These are phyloP conservation scores for Periconia sp. DNA, from an alignment of 2,329 filamentous ascomycete species.

Conservation along the genomic window DNA sequence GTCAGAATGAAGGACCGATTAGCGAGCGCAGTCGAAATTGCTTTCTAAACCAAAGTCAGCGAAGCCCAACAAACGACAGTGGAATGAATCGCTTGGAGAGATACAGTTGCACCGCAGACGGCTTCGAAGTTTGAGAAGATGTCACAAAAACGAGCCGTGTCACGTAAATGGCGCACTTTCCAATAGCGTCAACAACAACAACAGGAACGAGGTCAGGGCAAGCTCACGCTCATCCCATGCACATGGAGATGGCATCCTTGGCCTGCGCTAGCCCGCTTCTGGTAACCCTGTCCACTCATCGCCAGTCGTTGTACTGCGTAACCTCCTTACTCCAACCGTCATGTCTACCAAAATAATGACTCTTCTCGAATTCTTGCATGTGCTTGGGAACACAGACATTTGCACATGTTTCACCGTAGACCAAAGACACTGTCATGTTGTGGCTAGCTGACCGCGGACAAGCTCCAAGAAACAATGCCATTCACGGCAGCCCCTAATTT, in stretches of 20 bases:
- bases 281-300: not conserved
- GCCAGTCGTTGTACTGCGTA: not conserved
- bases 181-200: not conserved
- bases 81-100: not conserved
- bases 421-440: too few species aligned
- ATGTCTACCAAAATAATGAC: too few species aligned
- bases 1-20: too few species aligned
- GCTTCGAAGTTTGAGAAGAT: not conserved
- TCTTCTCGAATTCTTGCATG: too few species aligned
- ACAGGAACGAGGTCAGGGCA: not conserved
- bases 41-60: not conserved
- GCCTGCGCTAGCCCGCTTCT: not conserved
- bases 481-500: too few species aligned
- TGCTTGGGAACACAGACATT: too few species aligned
- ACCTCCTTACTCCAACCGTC: too few species aligned
- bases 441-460: too few species aligned
- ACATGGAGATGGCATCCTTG: not conserved
- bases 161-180: not conserved
- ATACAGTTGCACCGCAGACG: not conserved
- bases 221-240: not conserved
- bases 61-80: not conserved
- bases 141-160: not conserved
- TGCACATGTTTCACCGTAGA: too few species aligned
- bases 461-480: too few species aligned
- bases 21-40: not conserved